Evolutionary conservation across 805 yeast species (phyloP).

Genomic region (Metschnikowia chrysomelidarum): DNA sequence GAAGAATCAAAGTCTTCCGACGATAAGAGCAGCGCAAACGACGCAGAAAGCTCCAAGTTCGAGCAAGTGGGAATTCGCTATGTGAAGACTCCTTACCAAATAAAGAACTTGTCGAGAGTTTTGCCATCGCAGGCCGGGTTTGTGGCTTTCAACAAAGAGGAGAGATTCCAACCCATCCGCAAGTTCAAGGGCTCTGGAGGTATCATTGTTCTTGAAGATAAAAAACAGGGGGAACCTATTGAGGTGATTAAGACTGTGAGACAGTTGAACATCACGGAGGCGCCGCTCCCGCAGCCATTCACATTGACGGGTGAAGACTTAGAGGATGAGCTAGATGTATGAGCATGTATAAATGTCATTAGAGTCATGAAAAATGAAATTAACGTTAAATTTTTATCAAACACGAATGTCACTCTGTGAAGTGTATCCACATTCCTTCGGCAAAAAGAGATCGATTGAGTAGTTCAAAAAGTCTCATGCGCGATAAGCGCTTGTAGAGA

Average conservation of each 20-base stretch:
- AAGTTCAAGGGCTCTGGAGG: conserved; percentile 69
- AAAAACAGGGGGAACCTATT: conserved; percentile 55
- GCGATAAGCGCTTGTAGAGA: too few relatives aligned
- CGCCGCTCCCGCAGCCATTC: conserved; percentile 72
- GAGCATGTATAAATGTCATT: too few relatives aligned
- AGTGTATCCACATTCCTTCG: too few relatives aligned
- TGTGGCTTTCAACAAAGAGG: conserved; percentile 72
- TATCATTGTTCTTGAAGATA: conserved; percentile 68
- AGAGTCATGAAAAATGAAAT: too few relatives aligned
- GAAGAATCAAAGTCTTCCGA: conserved; percentile 13
- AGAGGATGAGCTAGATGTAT: conserved; percentile 32
- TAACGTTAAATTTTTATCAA: too few relatives aligned
- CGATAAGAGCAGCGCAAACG: conserved; percentile 18
- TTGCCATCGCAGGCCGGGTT: conserved; percentile 85
- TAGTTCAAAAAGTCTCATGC: too few relatives aligned
- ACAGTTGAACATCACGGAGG: conserved; percentile 70
- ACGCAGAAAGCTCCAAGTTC: conserved; percentile 28
- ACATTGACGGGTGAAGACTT: conserved; percentile 56
- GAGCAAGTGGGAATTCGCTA: conserved; percentile 48
- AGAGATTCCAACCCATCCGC: conserved; percentile 80
- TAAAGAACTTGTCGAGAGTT: conserved; percentile 82
- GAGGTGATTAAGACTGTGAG: conserved; percentile 80
- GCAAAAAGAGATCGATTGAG: too few relatives aligned
- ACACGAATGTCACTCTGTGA: too few relatives aligned
- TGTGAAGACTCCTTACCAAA: conserved; percentile 62